Evolutionary conservation across 495 filamentous ascomycete genomes (phyloP).

Genomic region (Podospora bellae-mahoneyi): DNA sequence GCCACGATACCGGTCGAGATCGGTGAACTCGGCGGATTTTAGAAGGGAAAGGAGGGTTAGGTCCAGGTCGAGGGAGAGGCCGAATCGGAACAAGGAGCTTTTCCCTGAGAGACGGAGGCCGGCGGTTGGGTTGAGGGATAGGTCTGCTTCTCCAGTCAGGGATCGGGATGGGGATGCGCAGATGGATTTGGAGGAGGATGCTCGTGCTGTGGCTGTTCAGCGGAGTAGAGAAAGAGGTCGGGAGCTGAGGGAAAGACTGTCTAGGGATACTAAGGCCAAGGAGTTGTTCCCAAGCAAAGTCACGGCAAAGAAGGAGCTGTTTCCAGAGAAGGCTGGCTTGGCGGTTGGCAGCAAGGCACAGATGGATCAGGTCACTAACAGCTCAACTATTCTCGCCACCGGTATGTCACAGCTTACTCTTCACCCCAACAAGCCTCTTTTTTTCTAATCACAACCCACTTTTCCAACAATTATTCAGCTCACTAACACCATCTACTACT

Average conservation of each 20-base stretch:
- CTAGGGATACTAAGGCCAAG: slow-evolving; percentile 41
- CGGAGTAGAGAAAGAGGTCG: slow-evolving; percentile 47
- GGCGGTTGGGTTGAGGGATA: slow-evolving; percentile 52
- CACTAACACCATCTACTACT: slow-evolving; percentile 24
- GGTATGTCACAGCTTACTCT: slow-evolving; percentile 34
- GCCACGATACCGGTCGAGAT: slow-evolving; percentile 33
- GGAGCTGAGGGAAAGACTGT: slow-evolving; percentile 42
- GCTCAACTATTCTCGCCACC: slow-evolving; percentile 42
- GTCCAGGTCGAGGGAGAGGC: slow-evolving; percentile 18
- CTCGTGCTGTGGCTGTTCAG: slow-evolving; percentile 30
- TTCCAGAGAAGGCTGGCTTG: slow-evolving; percentile 54
- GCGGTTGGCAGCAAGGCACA: slow-evolving; percentile 32
- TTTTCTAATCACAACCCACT: slow-evolving; percentile 14
- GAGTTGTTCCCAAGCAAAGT: slow-evolving; percentile 67
- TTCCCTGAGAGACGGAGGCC: slow-evolving; percentile 43
- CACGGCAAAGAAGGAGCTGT: slow-evolving; percentile 59
- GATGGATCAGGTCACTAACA: slow-evolving; percentile 39
- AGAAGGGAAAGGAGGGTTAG: slow-evolving; percentile 26
- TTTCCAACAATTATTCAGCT: slow-evolving; percentile 6
- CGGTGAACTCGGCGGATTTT: slow-evolving; percentile 33
- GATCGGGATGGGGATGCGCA: slow-evolving; percentile 57
- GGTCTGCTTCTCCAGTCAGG: slow-evolving; percentile 66
- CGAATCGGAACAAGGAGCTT: slow-evolving; percentile 47
- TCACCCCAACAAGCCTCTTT: neutral
- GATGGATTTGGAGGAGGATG: slow-evolving; percentile 40